Base-by-base conservation (phyloP, 768 basidiomycete genomes). In the Tulasnella sp. region DNA sequence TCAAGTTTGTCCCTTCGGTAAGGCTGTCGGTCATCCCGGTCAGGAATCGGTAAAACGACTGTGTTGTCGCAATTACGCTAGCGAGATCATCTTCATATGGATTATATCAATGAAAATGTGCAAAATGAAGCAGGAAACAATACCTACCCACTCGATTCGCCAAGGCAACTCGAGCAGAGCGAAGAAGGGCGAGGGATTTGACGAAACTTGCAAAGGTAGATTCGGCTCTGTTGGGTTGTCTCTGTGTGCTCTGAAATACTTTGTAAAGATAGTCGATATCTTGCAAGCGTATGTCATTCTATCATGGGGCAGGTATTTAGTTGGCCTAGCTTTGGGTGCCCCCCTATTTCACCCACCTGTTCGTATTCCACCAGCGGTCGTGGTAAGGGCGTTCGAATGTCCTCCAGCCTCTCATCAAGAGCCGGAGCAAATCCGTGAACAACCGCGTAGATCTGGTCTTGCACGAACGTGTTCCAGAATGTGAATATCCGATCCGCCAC, bases 401-500 rank as follows among this genome's bases (percentile, higher is more conserved):
- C 74, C n/a, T 75, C 34, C 7, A 48, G 22, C n/a, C 40, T 20
- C 31, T 75, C 74, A 42, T 75, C 46, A 12, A 75, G 74, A 44
- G 74, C 74, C 6, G 74, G 46, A 4, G 46, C 74, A 42, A 75
- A 75, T 24, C 74, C 74, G 8, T 42, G 40, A 12, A 75, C 41
- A 37, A 75, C 16, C 24, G 46, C 18, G 22, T 48, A 42, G 11
- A 48, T 48, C 22, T 75, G 40, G 22, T 75, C 74, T 48, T 31
- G 46, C 22, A 44, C 46, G 46, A 42, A 75, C 74, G 40, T 42
- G 14, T 75, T 75, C 74, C 74, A 75, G 46, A 75, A 75, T 48
- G 74, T 75, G 46, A 75, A 75, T n/a, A 75, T 75, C 40, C 74
- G 40, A 44, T 75, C 74, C 3, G 74, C 74, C n/a, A 75, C 41